Base-by-base conservation (phyloP, 1,284 basidiomycete genomes). In the Austroboletus niveus region DNA sequence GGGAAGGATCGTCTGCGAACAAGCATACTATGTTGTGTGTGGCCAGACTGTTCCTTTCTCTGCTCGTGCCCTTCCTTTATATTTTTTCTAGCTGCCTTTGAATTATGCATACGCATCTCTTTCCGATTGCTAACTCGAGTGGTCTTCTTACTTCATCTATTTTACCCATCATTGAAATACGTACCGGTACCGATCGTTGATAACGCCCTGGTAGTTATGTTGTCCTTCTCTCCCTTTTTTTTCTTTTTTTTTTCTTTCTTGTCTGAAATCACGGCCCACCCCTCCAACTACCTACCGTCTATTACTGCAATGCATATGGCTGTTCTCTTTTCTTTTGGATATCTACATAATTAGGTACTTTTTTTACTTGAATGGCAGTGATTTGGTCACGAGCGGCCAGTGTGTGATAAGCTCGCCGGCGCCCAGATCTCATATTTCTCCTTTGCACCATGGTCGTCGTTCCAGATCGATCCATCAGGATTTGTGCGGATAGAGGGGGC, bases 401-500 rank as follows among this genome's bases (percentile, higher is more conserved):
- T 24, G 22, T 24, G 22, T 24, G 22, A 24, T 24, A 24, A 24
- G 22, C 22, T 24, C 22, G 22, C 22, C 22, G 22, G 22, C 22
- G 22, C 22, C 22, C 22, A 24, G 22, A 24, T 24, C 22, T 24
- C 22, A 5, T 4, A 5, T 24, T 24, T 34, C 6, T 9, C 14
- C 32, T 34, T 34, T 8, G 15, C 12, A 22, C 7, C 6, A 20
- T 39, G 17, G 38, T 39, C 17, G 52, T 47, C 11, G 58, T 87
- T 44, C 82, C 85, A 38, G 81, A 87, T 64, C 79, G 75, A 57
- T 81, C 78, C 5, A 78, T 81, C 48, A 73, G 75, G 45, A 80
- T 81, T 49, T 81, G 79, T 54, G 80, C 79, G 24, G 76, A 71
- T 43, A 65, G 79, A 69, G 88, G 88, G 31, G 88, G 88, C 4